Evolutionary conservation across 177 flowering plant genomes (phyloP), one percentile per base, ranked within the genome.

Genomic region (Vitis hybrid): DNA sequence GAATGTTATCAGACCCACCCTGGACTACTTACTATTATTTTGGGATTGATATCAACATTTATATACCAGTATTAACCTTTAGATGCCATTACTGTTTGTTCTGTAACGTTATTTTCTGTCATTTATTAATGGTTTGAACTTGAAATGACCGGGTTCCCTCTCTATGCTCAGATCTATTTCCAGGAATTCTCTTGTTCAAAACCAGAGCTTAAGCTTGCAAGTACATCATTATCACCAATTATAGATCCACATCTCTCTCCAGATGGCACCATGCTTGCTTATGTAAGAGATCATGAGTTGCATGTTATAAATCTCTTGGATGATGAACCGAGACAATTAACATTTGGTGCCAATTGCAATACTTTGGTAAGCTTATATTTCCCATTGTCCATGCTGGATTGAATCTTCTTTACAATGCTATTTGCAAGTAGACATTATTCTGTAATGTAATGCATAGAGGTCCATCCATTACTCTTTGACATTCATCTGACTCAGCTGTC

Each of bases 201-300:
- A 65, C 84, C 97, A 51, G 90, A 86, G 68, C 90, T 93, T 72
- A 88, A 80, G 82, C 84, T 95, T 70, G 74, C 84, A 56, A 83
- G 94, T 78, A 72, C 79, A 29, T 60, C 99, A 39, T 59, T 60
- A 62, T 90, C 94, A 5, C 98, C 98, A 68, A 79, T 93, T 60
- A 88, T 93, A 55, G 99, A 95, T 82, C 96, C 97, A 56, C 94
- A 88, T 77, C 79, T 93, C 29, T 95, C 99, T 51, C 96, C 97
- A 33, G 94, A 90, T 86, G 94, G 99, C 57, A 79, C 80, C 56
- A 87, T 89, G 97, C 89, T 95, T 72, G 87, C 96, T 18, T 93
- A 79, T 71, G 90, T 93, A 31, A 89, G 83, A 75, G 89, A 90
- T 67, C 14, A 74, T 68, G 94, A 95, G 77, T 70, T 95, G 71